phyloP scores from a whole-genome alignment of 352 stramenopile species.

The Phytophthora agathidicida region DNA sequence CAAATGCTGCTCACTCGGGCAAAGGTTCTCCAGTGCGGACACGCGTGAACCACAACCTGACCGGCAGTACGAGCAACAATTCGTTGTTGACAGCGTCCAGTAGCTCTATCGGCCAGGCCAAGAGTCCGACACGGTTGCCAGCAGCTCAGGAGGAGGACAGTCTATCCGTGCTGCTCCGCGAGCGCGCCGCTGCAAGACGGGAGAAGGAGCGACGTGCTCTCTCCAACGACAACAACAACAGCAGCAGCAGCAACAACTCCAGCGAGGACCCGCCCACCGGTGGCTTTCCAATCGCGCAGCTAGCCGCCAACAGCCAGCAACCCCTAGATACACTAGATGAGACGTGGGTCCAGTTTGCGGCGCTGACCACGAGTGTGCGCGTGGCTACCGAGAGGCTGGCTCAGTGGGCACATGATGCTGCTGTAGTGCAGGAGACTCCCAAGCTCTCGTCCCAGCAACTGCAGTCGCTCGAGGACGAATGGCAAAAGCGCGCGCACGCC shows the following conservation, averaged over 20 bases:
- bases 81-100: conserved; percentile 4
- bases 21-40: not conserved
- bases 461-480: conserved; percentile 18
- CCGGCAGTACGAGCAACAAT: conserved; percentile 15
- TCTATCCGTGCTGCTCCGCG: conserved; percentile 23
- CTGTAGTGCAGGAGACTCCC: not conserved
- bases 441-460: conserved; percentile 12
- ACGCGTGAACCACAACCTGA: conserved; percentile 12
- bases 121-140: conserved; percentile 12
- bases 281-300: not conserved
- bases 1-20: not conserved
- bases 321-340: conserved; percentile 5
- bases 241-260: conserved; percentile 8
- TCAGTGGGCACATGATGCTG: not conserved
- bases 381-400: conserved; percentile 14
- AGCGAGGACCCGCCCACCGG: not conserved
- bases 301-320: not conserved
- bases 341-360: conserved; percentile 17
- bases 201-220: conserved; percentile 3
- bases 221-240: no score
- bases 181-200: conserved; percentile 21
- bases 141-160: conserved; percentile 29
- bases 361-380: conserved; percentile 10
- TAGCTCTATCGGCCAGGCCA: not conserved
- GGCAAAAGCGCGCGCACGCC: conserved; percentile 11